Base-by-base conservation (phyloP, 2,329 filamentous ascomycete species). In the Zasmidium angulare region DNA sequence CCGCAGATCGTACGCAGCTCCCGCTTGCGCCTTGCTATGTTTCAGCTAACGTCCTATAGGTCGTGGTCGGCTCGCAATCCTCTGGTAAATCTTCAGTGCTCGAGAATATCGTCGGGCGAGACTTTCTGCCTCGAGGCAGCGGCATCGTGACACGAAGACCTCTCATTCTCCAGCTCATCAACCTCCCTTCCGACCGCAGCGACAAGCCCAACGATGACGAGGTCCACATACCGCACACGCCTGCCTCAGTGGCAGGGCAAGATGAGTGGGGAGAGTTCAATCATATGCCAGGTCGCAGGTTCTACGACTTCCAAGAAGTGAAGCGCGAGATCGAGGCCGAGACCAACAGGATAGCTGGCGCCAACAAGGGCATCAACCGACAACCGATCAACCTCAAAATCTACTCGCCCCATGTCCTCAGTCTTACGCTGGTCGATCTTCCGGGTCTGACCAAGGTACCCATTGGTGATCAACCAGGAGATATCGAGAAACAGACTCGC, bases 361-460 rank as follows among this genome's bases (percentile, higher is more conserved):
- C 86, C 79, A 99, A 99, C 81, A 98, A 98, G 79, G 95, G 95
- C 71, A 99, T 99, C 80, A 97, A 96, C 76, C 84, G 95, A 64
- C 91, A 96, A 74, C 92, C 95, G 60, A 99, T 99, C 76, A 98
- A 99, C 78, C 85, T 99, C 67, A 98, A 98, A 76, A 95, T 99
- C 64, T 99, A 96, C 80, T 98, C 95, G 49, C 93, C 95, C 22
- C 89, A 97, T 75, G 95, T 99, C 61, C 85, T 99, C 62, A 99
- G 96, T 77, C 82, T 99, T 77, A 99, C 95, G 1, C 81, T 99
- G 69, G 95, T 99, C 62, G 95, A 99, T 82, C 78, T 99, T 72
- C 95, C 95, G 2, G 95, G 95, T 69, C 80, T 99, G 73, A 99
- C 95, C 70, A 98, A 99, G 84, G 89, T 91, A 75, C 95, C 95